A percentile compares a stretch with the other conserved stretches of the same genome.
phyloP scores from a whole-genome alignment of 108 stramenopile genomes.

The Stephanodiscus triporus region DNA sequence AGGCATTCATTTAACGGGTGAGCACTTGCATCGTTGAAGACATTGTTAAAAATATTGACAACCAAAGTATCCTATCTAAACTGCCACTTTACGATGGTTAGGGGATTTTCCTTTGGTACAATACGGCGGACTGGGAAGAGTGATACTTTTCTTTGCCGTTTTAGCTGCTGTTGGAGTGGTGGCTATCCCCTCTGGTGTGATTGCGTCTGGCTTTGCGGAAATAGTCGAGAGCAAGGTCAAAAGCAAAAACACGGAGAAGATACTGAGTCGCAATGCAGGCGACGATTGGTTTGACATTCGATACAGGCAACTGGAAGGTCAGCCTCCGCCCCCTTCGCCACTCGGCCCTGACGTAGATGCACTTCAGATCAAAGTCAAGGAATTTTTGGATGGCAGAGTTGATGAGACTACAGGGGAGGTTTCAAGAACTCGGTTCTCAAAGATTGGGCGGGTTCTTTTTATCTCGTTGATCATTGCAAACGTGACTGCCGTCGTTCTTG shows the following conservation, averaged over 20 bases:
- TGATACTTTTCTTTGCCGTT: constrained; percentile 80
- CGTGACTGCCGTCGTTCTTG: constrained; percentile 77
- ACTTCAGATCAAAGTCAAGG: constrained; percentile 65
- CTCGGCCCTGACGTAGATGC: constrained; percentile 69
- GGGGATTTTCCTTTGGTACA: constrained; percentile 70
- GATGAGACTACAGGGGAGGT: constrained; percentile 46
- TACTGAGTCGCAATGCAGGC: constrained; percentile 44
- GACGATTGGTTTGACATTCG: constrained; percentile 86
- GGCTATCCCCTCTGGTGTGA: constrained; percentile 85
- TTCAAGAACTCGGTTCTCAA: constrained; percentile 47
- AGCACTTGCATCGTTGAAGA: background rate
- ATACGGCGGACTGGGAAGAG: constrained; percentile 67
- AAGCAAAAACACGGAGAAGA: constrained; percentile 19
- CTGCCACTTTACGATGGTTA: background rate
- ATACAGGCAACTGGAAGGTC: constrained; percentile 58
- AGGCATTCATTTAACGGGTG: constrained; percentile 65
- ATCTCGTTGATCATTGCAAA: constrained; percentile 82
- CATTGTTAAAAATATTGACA: background rate
- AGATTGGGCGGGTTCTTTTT: constrained; percentile 61
- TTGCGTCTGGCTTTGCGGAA: constrained; percentile 87
- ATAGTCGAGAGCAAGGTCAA: constrained; percentile 83
- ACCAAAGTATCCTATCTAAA: background rate
- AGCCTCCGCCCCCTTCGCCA: constrained; percentile 56
- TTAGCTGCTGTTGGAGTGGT: constrained; percentile 91
- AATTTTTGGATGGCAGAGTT: constrained; percentile 68